These are phyloP conservation scores for Aegilops speltoides DNA, from an alignment of 176 grass and related monocot genomes.

Conservation along the genomic window DNA sequence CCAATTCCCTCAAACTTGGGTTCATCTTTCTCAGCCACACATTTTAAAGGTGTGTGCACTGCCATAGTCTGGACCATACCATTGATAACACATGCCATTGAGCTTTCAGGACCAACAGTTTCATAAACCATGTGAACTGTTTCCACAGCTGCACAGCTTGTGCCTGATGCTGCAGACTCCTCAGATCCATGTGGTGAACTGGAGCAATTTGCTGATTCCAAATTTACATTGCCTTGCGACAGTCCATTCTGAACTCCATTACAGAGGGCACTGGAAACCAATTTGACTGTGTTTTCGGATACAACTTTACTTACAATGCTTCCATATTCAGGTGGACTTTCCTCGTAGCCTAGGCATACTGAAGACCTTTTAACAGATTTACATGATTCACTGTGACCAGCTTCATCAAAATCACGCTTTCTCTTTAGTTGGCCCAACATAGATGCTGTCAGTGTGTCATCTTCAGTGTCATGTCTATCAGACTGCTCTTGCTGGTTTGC, in stretches of 20 bases:
- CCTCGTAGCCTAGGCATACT: conserved; percentile 37
- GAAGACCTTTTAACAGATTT: conserved; percentile 49
- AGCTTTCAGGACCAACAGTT: conserved; percentile 6
- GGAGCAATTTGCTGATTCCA: conserved; percentile 30
- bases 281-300: conserved; percentile 10
- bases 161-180: conserved; percentile 38
- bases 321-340: conserved; percentile 31
- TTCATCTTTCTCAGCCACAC: conserved; percentile 13
- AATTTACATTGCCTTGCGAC: conserved; percentile 24
- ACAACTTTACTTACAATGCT: background rate
- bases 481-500: conserved; percentile 46
- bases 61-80: background rate
- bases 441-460: conserved; percentile 17
- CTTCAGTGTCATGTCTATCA: conserved; percentile 50
- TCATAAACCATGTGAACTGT: conserved; percentile 26
- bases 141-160: conserved; percentile 21
- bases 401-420: conserved; percentile 42
- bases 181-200: conserved; percentile 46
- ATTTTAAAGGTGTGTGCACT: background rate
- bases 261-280: background rate
- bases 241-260: conserved; percentile 19
- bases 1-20: conserved; percentile 26
- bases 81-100: conserved; percentile 17
- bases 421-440: conserved; percentile 31
- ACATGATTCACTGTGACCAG: conserved; percentile 14